These are phyloP conservation scores for Flaveria robusta DNA, from an alignment of 129 eudicot species.

Conservation along the genomic window DNA sequence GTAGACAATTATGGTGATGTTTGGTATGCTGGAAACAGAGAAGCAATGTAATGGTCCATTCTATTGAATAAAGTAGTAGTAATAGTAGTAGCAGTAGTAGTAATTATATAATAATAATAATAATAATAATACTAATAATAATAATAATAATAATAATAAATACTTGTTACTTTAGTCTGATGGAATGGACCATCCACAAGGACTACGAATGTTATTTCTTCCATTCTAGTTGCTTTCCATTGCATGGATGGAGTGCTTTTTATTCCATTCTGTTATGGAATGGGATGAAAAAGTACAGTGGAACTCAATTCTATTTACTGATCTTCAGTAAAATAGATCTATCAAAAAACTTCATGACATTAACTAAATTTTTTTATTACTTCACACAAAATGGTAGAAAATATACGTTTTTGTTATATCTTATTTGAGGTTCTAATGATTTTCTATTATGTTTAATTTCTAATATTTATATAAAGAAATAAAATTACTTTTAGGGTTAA, in stretches of 20 bases:
- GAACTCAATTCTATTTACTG: neutral
- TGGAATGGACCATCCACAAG: constrained; percentile 1
- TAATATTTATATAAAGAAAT: neutral
- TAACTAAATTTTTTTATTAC: neutral
- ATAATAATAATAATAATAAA: neutral
- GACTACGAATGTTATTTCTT: neutral
- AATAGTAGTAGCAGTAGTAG: too few species aligned
- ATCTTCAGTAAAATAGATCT: neutral
- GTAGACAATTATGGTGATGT: neutral
- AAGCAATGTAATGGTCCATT: neutral
- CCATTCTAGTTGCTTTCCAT: neutral
- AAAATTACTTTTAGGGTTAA: neutral
- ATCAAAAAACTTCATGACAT: neutral
- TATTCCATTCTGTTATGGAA: neutral
- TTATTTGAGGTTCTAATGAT: neutral
- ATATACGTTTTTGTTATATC: neutral
- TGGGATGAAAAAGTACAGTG: neutral
- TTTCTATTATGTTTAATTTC: neutral
- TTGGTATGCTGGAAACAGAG: neutral
- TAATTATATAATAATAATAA: too few species aligned
- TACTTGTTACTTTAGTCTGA: neutral
- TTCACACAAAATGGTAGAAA: neutral
- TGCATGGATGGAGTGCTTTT: neutral
- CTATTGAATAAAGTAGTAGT: too few species aligned
- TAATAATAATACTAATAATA: too few species aligned